A percentile compares a stretch with the other conserved stretches of the same genome.
Conservation (phyloP, 2,329 filamentous ascomycete species). For the Geosmithia morbida region DNA sequence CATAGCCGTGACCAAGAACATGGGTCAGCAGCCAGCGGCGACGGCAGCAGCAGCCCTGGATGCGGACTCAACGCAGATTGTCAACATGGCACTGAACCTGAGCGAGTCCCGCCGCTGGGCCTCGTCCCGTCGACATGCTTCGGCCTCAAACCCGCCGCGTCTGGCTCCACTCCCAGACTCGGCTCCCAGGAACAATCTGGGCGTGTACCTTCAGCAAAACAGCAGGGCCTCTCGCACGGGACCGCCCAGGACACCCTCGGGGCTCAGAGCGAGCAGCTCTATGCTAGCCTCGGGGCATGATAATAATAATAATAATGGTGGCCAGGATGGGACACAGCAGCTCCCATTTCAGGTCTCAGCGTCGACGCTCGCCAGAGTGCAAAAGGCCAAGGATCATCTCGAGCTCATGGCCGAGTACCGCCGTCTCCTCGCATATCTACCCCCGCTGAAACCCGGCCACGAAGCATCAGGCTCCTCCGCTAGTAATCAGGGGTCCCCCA, state of each 20-base stretch:
- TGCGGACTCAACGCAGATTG: slow-evolving; percentile 75
- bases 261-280: slow-evolving; percentile 23
- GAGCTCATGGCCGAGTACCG: slow-evolving; percentile 79
- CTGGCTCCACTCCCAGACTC: slow-evolving; percentile 37
- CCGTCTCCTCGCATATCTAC: slow-evolving; percentile 62
- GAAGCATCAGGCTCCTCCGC: slow-evolving; percentile 15
- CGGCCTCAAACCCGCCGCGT: slow-evolving; percentile 32
- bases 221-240: slow-evolving; percentile 45
- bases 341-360: slow-evolving; percentile 58
- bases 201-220: slow-evolving; percentile 60
- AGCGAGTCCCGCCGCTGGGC: slow-evolving; percentile 65
- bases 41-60: slow-evolving; percentile 25
- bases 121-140: slow-evolving; percentile 37
- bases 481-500: slow-evolving; percentile 24
- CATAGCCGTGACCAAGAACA: neutral
- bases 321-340: slow-evolving; percentile 4
- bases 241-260: slow-evolving; percentile 39
- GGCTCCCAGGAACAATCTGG: slow-evolving; percentile 41
- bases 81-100: slow-evolving; percentile 79
- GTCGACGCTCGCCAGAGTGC: slow-evolving; percentile 67
- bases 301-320: slow-evolving; percentile 3
- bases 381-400: slow-evolving; percentile 73
- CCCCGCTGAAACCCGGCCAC: slow-evolving; percentile 46
- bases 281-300: slow-evolving; percentile 27
- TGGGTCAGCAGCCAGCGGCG: neutral